phyloP scores from a whole-genome alignment of 2,329 filamentous ascomycete genomes.

The Apiospora kogelbergensis region DNA sequence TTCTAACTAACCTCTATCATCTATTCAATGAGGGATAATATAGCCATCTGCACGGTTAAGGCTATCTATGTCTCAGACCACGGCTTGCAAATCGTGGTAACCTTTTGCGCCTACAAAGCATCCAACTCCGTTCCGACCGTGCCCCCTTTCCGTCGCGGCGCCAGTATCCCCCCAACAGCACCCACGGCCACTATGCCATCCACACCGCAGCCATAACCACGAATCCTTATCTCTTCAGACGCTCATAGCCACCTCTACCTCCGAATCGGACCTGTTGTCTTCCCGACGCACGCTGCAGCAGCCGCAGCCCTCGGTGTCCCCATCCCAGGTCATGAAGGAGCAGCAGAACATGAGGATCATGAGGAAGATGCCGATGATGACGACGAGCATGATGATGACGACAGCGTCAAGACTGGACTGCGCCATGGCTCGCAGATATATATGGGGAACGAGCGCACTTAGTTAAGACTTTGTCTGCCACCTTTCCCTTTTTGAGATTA shows the following conservation, averaged over 20 bases:
- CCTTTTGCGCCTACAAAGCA: no score
- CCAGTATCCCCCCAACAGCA: no score
- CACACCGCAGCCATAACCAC: neutral
- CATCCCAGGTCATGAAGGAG: slow-evolving; percentile 7
- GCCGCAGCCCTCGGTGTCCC: neutral
- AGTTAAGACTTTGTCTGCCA: neutral
- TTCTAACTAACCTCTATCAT: neutral
- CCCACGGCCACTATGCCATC: neutral
- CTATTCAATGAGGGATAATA: no score
- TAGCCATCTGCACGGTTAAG: no score
- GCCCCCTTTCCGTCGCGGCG: neutral
- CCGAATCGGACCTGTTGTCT: neutral
- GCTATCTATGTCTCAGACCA: no score
- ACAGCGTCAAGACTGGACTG: neutral
- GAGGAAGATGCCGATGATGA: slow-evolving; percentile 3
- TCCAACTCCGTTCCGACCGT: no score
- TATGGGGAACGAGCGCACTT: neutral
- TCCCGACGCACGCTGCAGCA: neutral
- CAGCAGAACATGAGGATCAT: neutral
- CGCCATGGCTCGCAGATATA: neutral
- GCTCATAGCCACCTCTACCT: neutral
- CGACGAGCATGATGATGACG: neutral
- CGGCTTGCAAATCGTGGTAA: no score
- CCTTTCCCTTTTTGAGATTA: neutral
- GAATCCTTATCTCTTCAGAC: neutral